Base-by-base conservation (phyloP, 2,329 filamentous ascomycete genomes). In the Biscogniauxia marginata region DNA sequence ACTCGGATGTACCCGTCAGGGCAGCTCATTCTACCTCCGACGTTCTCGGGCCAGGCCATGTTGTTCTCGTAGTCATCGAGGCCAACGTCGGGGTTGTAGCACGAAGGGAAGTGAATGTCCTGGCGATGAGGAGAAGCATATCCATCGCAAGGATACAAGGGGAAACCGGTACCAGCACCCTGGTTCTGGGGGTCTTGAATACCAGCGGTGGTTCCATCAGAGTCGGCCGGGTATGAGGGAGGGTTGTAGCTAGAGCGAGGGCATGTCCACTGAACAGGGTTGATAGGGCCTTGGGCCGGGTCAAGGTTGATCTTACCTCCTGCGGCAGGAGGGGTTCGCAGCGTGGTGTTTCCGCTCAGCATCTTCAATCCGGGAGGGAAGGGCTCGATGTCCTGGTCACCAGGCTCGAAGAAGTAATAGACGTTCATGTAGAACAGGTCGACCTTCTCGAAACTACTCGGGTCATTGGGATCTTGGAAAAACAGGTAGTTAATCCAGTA, bases 401-500 rank as follows among this genome's bases (percentile, higher is more conserved):
- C 83, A 46, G 76, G 66, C 63, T 87, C 84, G 70, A 87, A 87
- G 73, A 88, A 86, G 75, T 93, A 93, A 77, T 95, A 95, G 59
- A 83, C 83, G 67, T 87, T 86, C 82, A 88, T 86, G 70, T 90
- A 90, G 66, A 87, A 86, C 59, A 89, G 75, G 46, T 85, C 79
- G 18, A 92, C 89, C 34, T 81, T 79, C 71, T 86, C 83, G 63
- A 90, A 84, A 51, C 79, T 80, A 49, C 82, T 44, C 24, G 34
- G 83, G 61, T 86, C 84, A 63, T 81, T 75, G 65, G 84, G 79
- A 61, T 88, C 82, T 63, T 79, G 75, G 73, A 87, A 91, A 74
- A 86, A 92, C 2, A 93, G 75, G 23, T 79, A 77, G 1, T 90
- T 89, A 54, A 86, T 85, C 90, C 90, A 93, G 77, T 93, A 93